Conservation (phyloP, 2,329 filamentous ascomycete genomes). For the Fusarium sp. region DNA sequence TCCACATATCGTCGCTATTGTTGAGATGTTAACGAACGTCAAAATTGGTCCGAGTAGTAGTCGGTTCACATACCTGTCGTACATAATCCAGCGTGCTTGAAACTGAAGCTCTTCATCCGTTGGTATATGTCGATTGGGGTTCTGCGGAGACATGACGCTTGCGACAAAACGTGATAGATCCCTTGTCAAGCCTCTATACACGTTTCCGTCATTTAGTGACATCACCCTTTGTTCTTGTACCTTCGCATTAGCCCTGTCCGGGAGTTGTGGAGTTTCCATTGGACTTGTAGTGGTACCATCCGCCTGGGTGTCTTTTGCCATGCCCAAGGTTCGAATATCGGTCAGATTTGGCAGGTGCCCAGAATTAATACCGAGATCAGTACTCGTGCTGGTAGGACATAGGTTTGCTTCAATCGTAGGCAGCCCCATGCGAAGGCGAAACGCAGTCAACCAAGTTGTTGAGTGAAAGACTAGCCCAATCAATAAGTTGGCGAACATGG, state of each 20-base stretch:
- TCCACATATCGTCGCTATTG: background rate
- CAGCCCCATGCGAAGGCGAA: too few relatives aligned
- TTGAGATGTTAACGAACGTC: background rate
- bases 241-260: background rate
- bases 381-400: background rate
- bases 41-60: background rate
- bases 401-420: too few relatives aligned
- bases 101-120: background rate
- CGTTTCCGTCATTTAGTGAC: background rate
- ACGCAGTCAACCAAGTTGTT: too few relatives aligned
- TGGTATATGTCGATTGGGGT: background rate
- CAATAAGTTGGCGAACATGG: too few relatives aligned
- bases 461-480: too few relatives aligned
- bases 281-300: background rate
- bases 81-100: background rate
- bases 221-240: background rate
- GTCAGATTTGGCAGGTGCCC: background rate
- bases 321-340: background rate
- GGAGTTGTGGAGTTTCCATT: background rate
- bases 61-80: background rate
- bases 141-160: background rate
- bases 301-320: background rate
- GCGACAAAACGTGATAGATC: background rate
- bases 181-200: background rate
- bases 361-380: background rate